A percentile compares a stretch with the other conserved stretches of the same genome.
phyloP scores from a whole-genome alignment of 1,284 basidiomycete species.

The Ceratobasidium sp. region DNA sequence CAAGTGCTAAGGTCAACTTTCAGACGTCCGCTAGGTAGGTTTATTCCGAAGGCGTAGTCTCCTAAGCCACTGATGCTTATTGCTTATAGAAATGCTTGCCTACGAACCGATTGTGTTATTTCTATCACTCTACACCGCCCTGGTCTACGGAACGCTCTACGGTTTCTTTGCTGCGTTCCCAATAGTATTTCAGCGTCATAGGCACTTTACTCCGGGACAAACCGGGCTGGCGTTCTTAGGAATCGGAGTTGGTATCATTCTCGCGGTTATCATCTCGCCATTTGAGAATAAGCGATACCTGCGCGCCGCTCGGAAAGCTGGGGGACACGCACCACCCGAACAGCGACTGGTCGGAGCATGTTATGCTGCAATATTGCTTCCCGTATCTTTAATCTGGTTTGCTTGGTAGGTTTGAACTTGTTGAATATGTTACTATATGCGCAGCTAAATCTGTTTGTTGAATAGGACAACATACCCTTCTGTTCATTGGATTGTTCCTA shows the following conservation, averaged over 20 bases:
- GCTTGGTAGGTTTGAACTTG: conserved; percentile 59
- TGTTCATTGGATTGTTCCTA: conserved; percentile 73
- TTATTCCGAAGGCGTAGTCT: not conserved
- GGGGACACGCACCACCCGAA: conserved; percentile 72
- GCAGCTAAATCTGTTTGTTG: conserved; percentile 48
- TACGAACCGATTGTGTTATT: conserved; percentile 78
- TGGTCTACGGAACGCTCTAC: conserved; percentile 74
- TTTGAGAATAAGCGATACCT: conserved; percentile 72
- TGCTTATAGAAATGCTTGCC: conserved; percentile 68
- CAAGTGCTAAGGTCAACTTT: conserved; percentile 65
- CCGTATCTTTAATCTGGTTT: conserved; percentile 76
- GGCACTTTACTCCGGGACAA: conserved; percentile 71
- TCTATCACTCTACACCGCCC: conserved; percentile 76
- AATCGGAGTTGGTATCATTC: conserved; percentile 71
- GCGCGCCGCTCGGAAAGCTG: conserved; percentile 66
- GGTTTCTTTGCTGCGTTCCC: conserved; percentile 72
- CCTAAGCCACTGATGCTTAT: no score
- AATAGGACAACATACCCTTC: conserved; percentile 70
- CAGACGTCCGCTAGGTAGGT: conserved; percentile 72
- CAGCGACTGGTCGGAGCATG: conserved; percentile 74
- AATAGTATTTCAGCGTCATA: conserved; percentile 73
- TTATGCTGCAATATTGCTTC: conserved; percentile 68
- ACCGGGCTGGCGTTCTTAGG: conserved; percentile 76
- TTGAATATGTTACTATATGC: not conserved
- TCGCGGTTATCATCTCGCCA: conserved; percentile 69